Evolutionary conservation across 495 filamentous ascomycete species (phyloP), one percentile per base, ranked within the genome.

Genomic region (Xylaria longipes): DNA sequence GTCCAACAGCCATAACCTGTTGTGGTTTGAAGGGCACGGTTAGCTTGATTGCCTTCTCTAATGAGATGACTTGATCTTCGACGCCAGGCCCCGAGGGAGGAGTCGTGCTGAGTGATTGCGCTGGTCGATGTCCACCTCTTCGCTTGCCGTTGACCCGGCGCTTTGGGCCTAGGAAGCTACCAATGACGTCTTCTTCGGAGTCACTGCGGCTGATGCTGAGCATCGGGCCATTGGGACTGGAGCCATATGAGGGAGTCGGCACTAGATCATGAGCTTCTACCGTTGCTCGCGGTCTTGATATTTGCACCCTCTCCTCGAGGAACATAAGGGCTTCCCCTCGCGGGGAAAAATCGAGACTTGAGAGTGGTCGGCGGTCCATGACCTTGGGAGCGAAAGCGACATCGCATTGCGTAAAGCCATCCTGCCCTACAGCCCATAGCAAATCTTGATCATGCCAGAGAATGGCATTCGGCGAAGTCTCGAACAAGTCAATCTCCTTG

Each of bases 361-460:
- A 88, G 15, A 93, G 82, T 41, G 87, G 84, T 58, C 89, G 87
- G n/a, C 88, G 86, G 75, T 94, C 92, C 62, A 94, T 87, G n/a
- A 93, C 88, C 76, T 93, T 91, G 25, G 91, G 88, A 9, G 92
- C 89, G 82, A 91, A 96, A 29, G 92, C 89, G 45, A 97, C 85
- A 79, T 99, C 95, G 60, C 92, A 94, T 79, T 99, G 96, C 25
- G 90, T 90, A 75, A 99, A 97, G 27, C 93, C 93, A 48, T 94
- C 92, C 45, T 90, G 90, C 7, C 94, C 94, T 50, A 93, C 94
- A 22, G 93, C 95, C 95, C 96, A 99, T 35, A 99, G 82, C 4
- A 97, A 84, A 75, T 97, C 93, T 76, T 94, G 91, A 52, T 94
- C 92, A 77, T 91, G 93, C 97, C 97, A 99, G 35, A 97, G 87